A percentile compares a stretch with the other conserved stretches of the same genome.
These are phyloP conservation scores for Geotrichum restrictum DNA, from an alignment of 1,139 yeast genomes.

Conservation along the genomic window DNA sequence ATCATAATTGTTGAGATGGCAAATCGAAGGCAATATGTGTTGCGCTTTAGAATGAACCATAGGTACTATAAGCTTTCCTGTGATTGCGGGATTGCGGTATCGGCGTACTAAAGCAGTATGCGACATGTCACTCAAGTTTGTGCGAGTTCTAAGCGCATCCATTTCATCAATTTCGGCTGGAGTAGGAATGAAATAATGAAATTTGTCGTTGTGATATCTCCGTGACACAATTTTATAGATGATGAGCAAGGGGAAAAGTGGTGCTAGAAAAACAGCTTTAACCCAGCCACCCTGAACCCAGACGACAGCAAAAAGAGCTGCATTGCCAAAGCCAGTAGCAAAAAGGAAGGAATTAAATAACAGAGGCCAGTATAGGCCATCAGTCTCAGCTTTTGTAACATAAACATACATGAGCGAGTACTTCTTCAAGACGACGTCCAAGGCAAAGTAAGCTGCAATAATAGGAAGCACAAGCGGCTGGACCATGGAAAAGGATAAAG, in stretches of 20 bases:
- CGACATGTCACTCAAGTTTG: conserved; percentile 23
- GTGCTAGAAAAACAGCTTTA: conserved; percentile 37
- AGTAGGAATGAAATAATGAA: conserved; percentile 35
- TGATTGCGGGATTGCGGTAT: conserved; percentile 37
- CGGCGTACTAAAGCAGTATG: conserved; percentile 29
- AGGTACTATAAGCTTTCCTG: conserved; percentile 34
- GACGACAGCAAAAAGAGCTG: conserved; percentile 39
- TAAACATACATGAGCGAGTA: conserved; percentile 40
- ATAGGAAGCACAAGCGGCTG: conserved; percentile 42
- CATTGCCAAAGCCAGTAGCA: conserved; percentile 39
- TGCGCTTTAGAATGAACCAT: conserved; percentile 37
- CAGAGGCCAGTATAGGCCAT: conserved; percentile 42
- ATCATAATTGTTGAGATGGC: conserved; percentile 4
- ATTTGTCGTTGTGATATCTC: conserved; percentile 27
- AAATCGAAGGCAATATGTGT: conserved; percentile 26
- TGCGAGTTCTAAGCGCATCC: conserved; percentile 16
- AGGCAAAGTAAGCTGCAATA: conserved; percentile 34
- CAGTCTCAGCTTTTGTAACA: conserved; percentile 41
- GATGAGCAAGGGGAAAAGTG: conserved; percentile 35
- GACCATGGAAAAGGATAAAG: conserved; percentile 40
- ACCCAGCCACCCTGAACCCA: conserved; percentile 42
- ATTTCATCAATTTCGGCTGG: conserved; percentile 27
- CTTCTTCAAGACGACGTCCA: conserved; percentile 39
- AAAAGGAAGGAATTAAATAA: conserved; percentile 38
- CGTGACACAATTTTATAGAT: conserved; percentile 34